Evolutionary conservation across 2,329 filamentous ascomycete genomes (phyloP).

Genomic region (Botrytis elliptica): DNA sequence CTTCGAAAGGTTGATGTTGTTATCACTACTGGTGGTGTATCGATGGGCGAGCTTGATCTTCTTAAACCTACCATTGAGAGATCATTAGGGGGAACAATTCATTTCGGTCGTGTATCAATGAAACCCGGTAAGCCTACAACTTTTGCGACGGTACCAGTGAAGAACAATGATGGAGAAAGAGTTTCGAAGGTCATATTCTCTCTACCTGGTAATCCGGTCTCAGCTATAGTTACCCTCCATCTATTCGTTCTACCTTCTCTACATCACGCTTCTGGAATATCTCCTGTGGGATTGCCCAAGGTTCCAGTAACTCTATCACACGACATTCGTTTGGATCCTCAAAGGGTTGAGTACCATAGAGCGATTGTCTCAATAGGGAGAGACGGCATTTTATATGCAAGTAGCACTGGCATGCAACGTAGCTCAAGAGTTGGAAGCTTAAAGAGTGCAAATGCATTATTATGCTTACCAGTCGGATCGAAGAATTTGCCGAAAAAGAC

Average conservation of each 20-base stretch:
- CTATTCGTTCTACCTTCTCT: constrained; percentile 89
- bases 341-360: constrained; percentile 86
- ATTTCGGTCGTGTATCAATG: constrained; percentile 95
- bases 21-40: constrained; percentile 90
- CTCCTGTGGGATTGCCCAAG: constrained; percentile 65
- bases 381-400: constrained; percentile 70
- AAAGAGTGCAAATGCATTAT: constrained; percentile 80
- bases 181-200: constrained; percentile 76
- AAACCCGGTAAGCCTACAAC: constrained; percentile 98
- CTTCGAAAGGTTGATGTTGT: constrained; percentile 76
- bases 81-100: constrained; percentile 83
- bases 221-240: constrained; percentile 88
- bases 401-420: constrained; percentile 84
- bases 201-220: constrained; percentile 90
- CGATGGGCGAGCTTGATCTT: constrained; percentile 96
- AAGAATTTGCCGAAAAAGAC: constrained; percentile 66
- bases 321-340: constrained; percentile 70
- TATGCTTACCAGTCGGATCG: constrained; percentile 68
- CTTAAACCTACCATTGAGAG: constrained; percentile 96
- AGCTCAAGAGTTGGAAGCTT: constrained; percentile 89
- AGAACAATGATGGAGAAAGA: constrained; percentile 57
- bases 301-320: constrained; percentile 71
- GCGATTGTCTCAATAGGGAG: constrained; percentile 64
- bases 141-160: constrained; percentile 81
- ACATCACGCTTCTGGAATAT: constrained; percentile 71